Evolutionary conservation across 2,329 filamentous ascomycete genomes (phyloP).

Genomic region (Sclerotinia subarctica): DNA sequence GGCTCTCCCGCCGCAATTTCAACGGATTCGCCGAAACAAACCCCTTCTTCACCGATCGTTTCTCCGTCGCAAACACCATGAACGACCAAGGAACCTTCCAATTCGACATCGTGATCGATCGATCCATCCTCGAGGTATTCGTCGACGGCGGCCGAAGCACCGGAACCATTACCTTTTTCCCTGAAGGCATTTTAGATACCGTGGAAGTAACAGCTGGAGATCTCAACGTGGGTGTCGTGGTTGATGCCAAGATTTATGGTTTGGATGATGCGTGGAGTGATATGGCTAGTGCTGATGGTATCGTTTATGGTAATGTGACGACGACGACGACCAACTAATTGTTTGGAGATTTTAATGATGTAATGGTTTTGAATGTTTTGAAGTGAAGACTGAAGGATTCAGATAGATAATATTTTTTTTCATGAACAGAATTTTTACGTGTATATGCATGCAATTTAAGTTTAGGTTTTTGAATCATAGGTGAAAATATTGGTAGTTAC

Average conservation of each 20-base stretch:
- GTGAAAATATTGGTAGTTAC: too few species aligned
- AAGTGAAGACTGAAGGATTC: neutral
- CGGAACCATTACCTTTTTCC: constrained; percentile 52
- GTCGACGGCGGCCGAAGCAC: constrained; percentile 49
- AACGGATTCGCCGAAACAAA: constrained; percentile 45
- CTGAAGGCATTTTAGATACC: constrained; percentile 40
- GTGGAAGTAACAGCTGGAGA: constrained; percentile 32
- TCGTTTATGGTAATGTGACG: constrained; percentile 33
- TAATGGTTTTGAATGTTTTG: neutral
- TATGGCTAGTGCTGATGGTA: constrained; percentile 26
- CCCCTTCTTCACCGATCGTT: constrained; percentile 54
- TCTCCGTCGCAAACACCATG: constrained; percentile 36
- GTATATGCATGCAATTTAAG: neutral
- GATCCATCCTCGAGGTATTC: constrained; percentile 54
- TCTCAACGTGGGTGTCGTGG: constrained; percentile 31
- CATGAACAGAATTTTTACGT: neutral
- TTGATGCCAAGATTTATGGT: constrained; percentile 39
- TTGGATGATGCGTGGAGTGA: constrained; percentile 41
- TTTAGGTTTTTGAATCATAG: neutral
- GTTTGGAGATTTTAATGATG: neutral
- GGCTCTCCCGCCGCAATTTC: constrained; percentile 49
- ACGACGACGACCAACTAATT: neutral
- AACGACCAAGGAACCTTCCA: constrained; percentile 30
- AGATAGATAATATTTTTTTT: neutral
- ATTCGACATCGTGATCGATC: constrained; percentile 51